These are phyloP conservation scores for Calophaca sinica DNA, from an alignment of 306 rosid genomes.

Conservation along the genomic window DNA sequence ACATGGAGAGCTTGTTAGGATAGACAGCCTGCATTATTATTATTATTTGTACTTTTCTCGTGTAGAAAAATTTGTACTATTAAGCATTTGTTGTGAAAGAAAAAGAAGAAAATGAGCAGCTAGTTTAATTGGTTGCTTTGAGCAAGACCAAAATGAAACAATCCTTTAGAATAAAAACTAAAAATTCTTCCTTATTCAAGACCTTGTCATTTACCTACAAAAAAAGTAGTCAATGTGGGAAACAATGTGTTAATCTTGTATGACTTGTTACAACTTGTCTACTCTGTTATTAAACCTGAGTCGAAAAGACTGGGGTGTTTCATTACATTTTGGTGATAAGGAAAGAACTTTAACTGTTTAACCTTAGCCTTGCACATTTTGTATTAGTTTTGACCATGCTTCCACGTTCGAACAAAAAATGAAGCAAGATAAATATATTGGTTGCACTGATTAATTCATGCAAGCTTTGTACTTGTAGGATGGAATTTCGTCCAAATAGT, in stretches of 20 bases:
- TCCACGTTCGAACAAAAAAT: conserved; percentile 4
- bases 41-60: background rate
- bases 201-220: conserved; percentile 5
- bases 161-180: conserved; percentile 1
- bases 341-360: conserved; percentile 11
- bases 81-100: background rate
- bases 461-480: background rate
- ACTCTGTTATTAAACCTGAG: background rate
- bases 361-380: conserved; percentile 18
- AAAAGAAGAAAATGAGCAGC: background rate
- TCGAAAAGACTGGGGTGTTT: background rate
- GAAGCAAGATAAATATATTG: background rate
- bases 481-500: conserved; percentile 4
- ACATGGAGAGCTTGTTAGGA: no score
- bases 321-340: background rate
- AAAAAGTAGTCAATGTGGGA: conserved; percentile 9
- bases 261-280: background rate
- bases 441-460: background rate
- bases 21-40: no score
- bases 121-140: conserved; percentile 17
- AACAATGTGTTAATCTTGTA: conserved; percentile 3
- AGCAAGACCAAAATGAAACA: background rate
- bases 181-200: conserved; percentile 17
- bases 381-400: conserved; percentile 24
- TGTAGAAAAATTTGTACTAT: background rate